Conservation (phyloP, 2,329 filamentous ascomycete species). For the Hypoxylon sp. region DNA sequence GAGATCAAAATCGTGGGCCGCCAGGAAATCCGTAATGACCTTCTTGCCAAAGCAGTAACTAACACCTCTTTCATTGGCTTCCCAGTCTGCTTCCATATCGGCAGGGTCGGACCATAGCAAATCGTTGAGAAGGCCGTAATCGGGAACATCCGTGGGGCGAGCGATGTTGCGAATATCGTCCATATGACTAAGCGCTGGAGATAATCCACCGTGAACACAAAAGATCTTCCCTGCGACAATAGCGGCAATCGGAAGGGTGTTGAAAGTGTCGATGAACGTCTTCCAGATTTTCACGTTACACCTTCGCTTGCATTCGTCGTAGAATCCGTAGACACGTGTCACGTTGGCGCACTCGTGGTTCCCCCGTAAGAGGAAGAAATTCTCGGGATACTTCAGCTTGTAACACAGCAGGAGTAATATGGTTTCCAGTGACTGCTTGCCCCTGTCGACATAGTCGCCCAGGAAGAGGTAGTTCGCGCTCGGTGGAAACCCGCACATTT, state of each 20-base stretch:
- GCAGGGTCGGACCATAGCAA: conserved; percentile 97
- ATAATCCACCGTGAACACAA: conserved; percentile 94
- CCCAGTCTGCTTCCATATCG: conserved; percentile 98
- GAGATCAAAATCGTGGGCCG: conserved; percentile 94
- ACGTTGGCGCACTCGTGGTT: conserved; percentile 99
- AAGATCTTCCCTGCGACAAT: conserved; percentile 98
- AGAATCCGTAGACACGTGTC: conserved; percentile 95
- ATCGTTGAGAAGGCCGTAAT: conserved; percentile 95
- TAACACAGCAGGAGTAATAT: conserved; percentile 94
- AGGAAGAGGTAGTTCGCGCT: conserved; percentile 93
- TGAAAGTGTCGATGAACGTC: conserved; percentile 97
- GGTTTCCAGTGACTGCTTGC: conserved; percentile 95
- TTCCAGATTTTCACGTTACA: conserved; percentile 99
- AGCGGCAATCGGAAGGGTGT: conserved; percentile 93
- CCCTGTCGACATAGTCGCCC: conserved; percentile 95
- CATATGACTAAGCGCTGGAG: conserved; percentile 94
- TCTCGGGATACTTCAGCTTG: conserved; percentile 97
- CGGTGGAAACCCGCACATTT: conserved; percentile 98
- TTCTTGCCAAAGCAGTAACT: conserved; percentile 99
- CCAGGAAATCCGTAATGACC: conserved; percentile 95
- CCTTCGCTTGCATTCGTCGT: conserved; percentile 96
- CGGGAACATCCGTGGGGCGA: conserved; percentile 94
- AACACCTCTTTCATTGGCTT: conserved; percentile 95
- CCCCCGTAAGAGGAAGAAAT: conserved; percentile 93
- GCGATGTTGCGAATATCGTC: conserved; percentile 98